These are phyloP conservation scores for Verticillium dahliae DNA, from an alignment of 2,329 filamentous ascomycete species.

Conservation along the genomic window DNA sequence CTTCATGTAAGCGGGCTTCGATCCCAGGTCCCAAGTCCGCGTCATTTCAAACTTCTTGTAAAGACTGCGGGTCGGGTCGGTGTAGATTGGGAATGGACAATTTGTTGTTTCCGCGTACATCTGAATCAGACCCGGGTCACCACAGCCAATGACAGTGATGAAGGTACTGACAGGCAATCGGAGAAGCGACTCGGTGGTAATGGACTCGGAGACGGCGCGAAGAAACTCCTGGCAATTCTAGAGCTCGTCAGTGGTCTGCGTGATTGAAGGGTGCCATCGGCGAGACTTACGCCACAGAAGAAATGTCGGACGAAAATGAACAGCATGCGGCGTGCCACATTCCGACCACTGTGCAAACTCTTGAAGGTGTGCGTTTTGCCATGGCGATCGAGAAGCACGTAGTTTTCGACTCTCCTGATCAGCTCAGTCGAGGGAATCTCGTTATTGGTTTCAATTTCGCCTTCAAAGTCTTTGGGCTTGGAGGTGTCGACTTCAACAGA, in stretches of 20 bases:
- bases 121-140: constrained; percentile 59
- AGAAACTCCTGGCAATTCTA: constrained; percentile 75
- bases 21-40: constrained; percentile 53
- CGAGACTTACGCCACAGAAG: constrained; percentile 64
- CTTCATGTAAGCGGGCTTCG: constrained; percentile 57
- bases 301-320: constrained; percentile 74
- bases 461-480: constrained; percentile 46
- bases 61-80: constrained; percentile 62
- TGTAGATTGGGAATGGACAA: constrained; percentile 70
- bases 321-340: constrained; percentile 51
- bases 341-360: constrained; percentile 52
- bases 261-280: neutral
- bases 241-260: neutral
- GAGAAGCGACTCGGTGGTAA: constrained; percentile 45
- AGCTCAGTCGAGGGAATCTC: constrained; percentile 43
- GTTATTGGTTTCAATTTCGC: constrained; percentile 48
- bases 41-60: constrained; percentile 65
- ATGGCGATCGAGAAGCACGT: constrained; percentile 53
- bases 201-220: constrained; percentile 50
- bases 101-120: constrained; percentile 56
- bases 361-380: constrained; percentile 56
- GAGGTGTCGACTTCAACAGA: constrained; percentile 28
- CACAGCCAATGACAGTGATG: constrained; percentile 67
- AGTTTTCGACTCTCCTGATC: constrained; percentile 45
- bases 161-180: constrained; percentile 50